These are phyloP conservation scores for Cryphonectria japonica DNA, from an alignment of 2,329 filamentous ascomycete genomes.

Conservation along the genomic window DNA sequence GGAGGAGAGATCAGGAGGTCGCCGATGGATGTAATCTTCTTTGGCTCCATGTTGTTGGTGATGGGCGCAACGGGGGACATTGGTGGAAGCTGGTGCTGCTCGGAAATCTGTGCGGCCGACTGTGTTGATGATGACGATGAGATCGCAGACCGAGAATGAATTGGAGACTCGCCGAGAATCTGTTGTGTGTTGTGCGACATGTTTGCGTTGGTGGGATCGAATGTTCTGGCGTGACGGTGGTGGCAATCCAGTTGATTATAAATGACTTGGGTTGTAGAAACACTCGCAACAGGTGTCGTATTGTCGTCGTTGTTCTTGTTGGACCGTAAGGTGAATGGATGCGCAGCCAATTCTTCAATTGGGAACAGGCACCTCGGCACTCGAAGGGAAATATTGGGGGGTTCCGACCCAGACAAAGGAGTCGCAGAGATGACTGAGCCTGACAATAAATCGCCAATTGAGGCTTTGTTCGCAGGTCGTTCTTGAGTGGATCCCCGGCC, in stretches of 20 bases:
- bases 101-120: neutral
- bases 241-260: neutral
- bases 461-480: slow-evolving; percentile 10
- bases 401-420: slow-evolving; percentile 14
- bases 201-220: neutral
- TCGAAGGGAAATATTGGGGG: neutral
- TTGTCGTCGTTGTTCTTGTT: neutral
- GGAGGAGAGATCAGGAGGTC: slow-evolving; percentile 64
- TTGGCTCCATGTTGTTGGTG: slow-evolving; percentile 33
- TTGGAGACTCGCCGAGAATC: neutral
- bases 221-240: slow-evolving; percentile 4
- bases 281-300: neutral
- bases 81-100: neutral
- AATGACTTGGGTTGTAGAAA: neutral
- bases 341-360: slow-evolving; percentile 10
- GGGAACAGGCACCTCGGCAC: slow-evolving; percentile 10
- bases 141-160: neutral
- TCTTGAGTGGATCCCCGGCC: slow-evolving; percentile 16
- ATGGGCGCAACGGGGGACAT: neutral
- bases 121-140: too few relatives aligned
- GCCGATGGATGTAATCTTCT: slow-evolving; percentile 53
- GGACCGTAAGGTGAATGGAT: slow-evolving; percentile 11
- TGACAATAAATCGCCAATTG: neutral
- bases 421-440: neutral
- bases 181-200: neutral